These are phyloP conservation scores for Endogone sp. DNA, from an alignment of 192 early-diverging fungal species.

Conservation along the genomic window DNA sequence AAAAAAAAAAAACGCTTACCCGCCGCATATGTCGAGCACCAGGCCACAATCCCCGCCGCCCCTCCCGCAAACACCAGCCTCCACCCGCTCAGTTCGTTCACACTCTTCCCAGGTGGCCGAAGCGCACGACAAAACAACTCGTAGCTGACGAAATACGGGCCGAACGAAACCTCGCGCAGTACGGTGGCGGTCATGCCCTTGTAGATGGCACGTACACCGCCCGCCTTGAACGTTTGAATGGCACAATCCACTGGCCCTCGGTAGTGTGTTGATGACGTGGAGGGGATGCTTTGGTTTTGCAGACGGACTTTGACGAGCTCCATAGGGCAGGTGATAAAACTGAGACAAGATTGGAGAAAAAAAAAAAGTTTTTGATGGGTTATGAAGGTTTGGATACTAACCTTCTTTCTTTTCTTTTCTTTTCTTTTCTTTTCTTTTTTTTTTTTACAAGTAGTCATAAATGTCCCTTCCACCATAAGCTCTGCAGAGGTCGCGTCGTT, in stretches of 20 bases:
- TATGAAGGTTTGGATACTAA: too few relatives aligned
- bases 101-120: constrained; percentile 1
- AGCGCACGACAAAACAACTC: constrained; percentile 41
- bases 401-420: too few relatives aligned
- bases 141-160: constrained; percentile 53
- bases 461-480: too few relatives aligned
- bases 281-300: constrained; percentile 37
- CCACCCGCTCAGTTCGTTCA: constrained; percentile 35
- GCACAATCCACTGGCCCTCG: constrained; percentile 48
- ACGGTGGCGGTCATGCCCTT: constrained; percentile 43
- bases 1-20: constrained; percentile 27
- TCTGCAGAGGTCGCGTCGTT: too few relatives aligned
- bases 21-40: constrained; percentile 53
- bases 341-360: constrained; percentile 11
- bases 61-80: constrained; percentile 51
- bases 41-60: constrained; percentile 49
- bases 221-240: constrained; percentile 33
- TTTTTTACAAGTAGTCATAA: too few relatives aligned
- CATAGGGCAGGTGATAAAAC: constrained; percentile 56
- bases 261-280: not conserved
- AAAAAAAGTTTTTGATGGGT: not conserved
- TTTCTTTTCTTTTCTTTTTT: too few relatives aligned
- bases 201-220: constrained; percentile 51
- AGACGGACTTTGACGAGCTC: constrained; percentile 53
- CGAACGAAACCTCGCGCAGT: constrained; percentile 49